Percentiles rank a stretch among this genome's conserved stretches.
Evolutionary conservation across 2,329 filamentous ascomycete species (phyloP).

Genomic region (Paraphoma chrysanthemicola): DNA sequence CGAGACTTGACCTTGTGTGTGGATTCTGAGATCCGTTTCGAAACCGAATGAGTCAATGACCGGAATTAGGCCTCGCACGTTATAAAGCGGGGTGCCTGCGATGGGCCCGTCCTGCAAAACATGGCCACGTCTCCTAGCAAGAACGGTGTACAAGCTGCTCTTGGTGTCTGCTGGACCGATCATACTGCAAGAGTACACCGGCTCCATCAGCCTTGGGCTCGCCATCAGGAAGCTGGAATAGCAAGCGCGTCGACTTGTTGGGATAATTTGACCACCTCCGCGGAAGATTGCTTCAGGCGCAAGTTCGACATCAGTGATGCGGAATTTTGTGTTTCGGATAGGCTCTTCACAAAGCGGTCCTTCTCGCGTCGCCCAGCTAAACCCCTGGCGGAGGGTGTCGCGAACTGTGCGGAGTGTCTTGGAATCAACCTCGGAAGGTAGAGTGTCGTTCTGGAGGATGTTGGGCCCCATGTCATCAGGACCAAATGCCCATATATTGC

Average conservation of each 20-base stretch:
- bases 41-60: conserved; percentile 98
- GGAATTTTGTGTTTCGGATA: conserved; percentile 97
- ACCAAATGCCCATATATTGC: conserved; percentile 98
- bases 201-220: conserved; percentile 94
- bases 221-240: conserved; percentile 98
- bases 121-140: conserved; percentile 87
- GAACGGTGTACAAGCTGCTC: conserved; percentile 87
- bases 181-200: conserved; percentile 90
- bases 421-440: conserved; percentile 94
- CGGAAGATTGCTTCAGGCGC: conserved; percentile 92
- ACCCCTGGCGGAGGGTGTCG: conserved; percentile 93
- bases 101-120: conserved; percentile 94
- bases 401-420: conserved; percentile 85
- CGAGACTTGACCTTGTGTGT: conserved; percentile 91
- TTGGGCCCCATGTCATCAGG: conserved; percentile 95
- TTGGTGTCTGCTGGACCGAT: conserved; percentile 90
- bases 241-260: conserved; percentile 88
- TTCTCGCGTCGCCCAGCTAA: conserved; percentile 95
- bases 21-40: conserved; percentile 95
- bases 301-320: conserved; percentile 87
- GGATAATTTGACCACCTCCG: conserved; percentile 96
- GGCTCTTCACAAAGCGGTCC: conserved; percentile 98
- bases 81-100: conserved; percentile 91
- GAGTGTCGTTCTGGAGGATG: conserved; percentile 94
- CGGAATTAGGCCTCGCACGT: conserved; percentile 87